Conservation (phyloP, 208 protist species). For the Polymyxa betae region DNA sequence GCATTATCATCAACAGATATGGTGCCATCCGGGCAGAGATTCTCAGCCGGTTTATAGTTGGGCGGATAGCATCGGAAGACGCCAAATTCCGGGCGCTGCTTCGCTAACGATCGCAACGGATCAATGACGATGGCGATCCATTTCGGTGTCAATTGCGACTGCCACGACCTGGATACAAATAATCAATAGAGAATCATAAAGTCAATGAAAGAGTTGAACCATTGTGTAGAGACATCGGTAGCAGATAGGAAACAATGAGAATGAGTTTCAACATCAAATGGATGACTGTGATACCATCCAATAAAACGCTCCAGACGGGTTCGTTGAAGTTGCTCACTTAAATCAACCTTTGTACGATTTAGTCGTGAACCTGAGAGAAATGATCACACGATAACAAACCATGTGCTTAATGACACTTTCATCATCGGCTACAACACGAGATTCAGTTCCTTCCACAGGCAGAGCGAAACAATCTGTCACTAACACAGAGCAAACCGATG, state of each 20-base stretch:
- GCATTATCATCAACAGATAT: neutral
- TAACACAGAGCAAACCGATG: neutral
- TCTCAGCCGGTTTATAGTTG: slow-evolving; percentile 7
- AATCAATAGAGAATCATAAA: neutral
- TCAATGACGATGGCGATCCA: slow-evolving; percentile 60
- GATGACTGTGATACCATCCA: slow-evolving; percentile 65
- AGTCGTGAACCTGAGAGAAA: neutral
- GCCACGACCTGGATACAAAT: slow-evolving; percentile 11
- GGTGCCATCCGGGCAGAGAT: slow-evolving; percentile 52
- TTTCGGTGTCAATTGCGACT: neutral
- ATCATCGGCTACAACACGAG: slow-evolving; percentile 58
- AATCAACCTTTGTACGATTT: neutral
- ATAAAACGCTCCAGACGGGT: slow-evolving; percentile 52
- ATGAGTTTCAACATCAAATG: slow-evolving; percentile 62
- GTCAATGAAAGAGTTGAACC: neutral
- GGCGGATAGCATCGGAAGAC: slow-evolving; percentile 54
- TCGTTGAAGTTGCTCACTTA: slow-evolving; percentile 51
- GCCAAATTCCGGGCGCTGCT: slow-evolving; percentile 54
- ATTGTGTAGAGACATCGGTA: slow-evolving; percentile 60
- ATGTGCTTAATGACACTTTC: slow-evolving; percentile 58
- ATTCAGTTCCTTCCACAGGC: slow-evolving; percentile 61
- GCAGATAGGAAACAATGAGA: slow-evolving; percentile 60
- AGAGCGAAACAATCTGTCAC: slow-evolving; percentile 57
- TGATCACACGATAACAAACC: slow-evolving; percentile 14
- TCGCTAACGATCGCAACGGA: slow-evolving; percentile 58